Conservation (phyloP, 2,329 filamentous ascomycete species). For the Metarhizium sp. region DNA sequence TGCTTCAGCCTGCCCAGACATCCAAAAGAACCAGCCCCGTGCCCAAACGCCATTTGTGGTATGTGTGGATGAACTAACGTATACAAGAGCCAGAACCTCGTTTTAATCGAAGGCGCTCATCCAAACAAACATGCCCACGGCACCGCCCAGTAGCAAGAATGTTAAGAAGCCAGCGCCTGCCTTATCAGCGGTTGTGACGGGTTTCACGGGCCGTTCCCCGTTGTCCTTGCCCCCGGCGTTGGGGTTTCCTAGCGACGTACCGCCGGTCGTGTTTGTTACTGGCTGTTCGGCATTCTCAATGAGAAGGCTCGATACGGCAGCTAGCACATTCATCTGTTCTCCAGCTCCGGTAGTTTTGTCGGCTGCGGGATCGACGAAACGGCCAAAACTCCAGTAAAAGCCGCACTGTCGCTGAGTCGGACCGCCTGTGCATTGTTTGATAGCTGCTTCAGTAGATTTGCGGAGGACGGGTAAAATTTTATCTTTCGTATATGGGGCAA, state of each 20-base stretch:
- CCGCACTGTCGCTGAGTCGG: conserved; percentile 50
- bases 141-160: conserved; percentile 29
- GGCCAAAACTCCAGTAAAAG: conserved; percentile 47
- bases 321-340: conserved; percentile 49
- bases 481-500: conserved; percentile 50
- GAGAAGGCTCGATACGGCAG: conserved; percentile 41
- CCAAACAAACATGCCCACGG: conserved; percentile 38
- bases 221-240: conserved; percentile 28
- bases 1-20: not conserved
- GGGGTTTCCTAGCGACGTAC: conserved; percentile 35
- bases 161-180: conserved; percentile 42
- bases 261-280: conserved; percentile 38
- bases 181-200: conserved; percentile 34
- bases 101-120: conserved; percentile 31
- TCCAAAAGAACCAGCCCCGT: not conserved
- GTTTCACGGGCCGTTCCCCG: conserved; percentile 12
- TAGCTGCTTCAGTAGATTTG: conserved; percentile 49
- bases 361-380: conserved; percentile 33
- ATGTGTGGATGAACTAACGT: not conserved
- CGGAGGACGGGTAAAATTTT: conserved; percentile 48
- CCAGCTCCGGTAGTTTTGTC: conserved; percentile 49
- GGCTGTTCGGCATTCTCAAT: conserved; percentile 30
- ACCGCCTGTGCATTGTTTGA: conserved; percentile 53
- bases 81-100: not conserved
- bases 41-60: not conserved